These are phyloP conservation scores for Zychaea mexicana DNA, from an alignment of 371 early-diverging fungal genomes.

Conservation along the genomic window DNA sequence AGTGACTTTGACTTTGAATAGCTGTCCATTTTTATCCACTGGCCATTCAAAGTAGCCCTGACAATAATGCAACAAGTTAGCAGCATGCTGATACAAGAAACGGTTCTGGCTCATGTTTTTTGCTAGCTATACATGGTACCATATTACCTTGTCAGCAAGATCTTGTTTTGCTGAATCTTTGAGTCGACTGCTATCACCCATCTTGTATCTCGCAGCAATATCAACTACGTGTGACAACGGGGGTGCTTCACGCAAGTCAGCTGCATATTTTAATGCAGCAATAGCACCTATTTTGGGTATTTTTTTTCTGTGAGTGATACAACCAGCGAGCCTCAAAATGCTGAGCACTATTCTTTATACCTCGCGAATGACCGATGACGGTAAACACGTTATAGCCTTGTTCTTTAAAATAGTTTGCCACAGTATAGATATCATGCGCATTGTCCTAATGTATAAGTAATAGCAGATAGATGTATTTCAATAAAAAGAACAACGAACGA, in stretches of 20 bases:
- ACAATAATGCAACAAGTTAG: too few species aligned
- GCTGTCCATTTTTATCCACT: constrained; percentile 35
- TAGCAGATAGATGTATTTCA: too few species aligned
- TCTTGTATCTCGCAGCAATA: constrained; percentile 56
- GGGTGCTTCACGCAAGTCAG: constrained; percentile 34
- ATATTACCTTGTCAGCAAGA: constrained; percentile 20
- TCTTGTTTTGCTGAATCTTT: constrained; percentile 28
- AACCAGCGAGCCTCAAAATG: neutral
- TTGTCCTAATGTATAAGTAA: constrained; percentile 37
- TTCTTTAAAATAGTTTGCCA: constrained; percentile 52
- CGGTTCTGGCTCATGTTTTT: too few species aligned
- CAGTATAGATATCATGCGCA: constrained; percentile 55
- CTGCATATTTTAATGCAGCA: constrained; percentile 59
- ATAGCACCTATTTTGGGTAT: constrained; percentile 48
- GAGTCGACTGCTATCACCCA: constrained; percentile 41
- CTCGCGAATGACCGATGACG: constrained; percentile 59
- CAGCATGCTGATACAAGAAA: too few species aligned
- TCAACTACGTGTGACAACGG: constrained; percentile 45
- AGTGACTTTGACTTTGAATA: constrained; percentile 34
- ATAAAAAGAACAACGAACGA: neutral
- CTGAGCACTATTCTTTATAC: constrained; percentile 22
- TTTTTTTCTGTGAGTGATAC: neutral
- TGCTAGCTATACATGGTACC: too few species aligned
- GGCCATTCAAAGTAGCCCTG: constrained; percentile 50
- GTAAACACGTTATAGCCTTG: constrained; percentile 59